Conservation (phyloP, 176 grass and related monocot species). For the Cymbopogon citratus region DNA sequence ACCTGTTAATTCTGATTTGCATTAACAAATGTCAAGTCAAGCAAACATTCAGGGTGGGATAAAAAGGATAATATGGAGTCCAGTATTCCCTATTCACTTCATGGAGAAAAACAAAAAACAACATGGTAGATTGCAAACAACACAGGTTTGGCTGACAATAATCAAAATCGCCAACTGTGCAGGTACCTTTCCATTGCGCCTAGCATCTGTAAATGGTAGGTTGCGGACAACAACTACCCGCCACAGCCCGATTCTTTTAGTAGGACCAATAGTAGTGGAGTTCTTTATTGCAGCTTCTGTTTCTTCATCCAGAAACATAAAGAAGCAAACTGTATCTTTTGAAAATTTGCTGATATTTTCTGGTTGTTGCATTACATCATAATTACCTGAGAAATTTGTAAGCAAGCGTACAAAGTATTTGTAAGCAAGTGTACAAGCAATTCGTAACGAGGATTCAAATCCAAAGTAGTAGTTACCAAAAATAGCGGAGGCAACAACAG, state of each 20-base stretch:
- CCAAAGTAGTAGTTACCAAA: constrained; percentile 58
- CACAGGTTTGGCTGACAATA: constrained; percentile 17
- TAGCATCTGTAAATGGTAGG: constrained; percentile 85
- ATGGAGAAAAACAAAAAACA: constrained; percentile 7
- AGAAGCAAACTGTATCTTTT: constrained; percentile 82
- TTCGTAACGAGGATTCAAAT: constrained; percentile 12
- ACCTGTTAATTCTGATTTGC: neutral
- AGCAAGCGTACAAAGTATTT: constrained; percentile 11
- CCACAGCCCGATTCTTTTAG: constrained; percentile 76
- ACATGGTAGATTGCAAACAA: neutral
- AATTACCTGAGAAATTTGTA: constrained; percentile 68
- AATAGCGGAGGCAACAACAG: constrained; percentile 92
- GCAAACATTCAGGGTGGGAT: neutral
- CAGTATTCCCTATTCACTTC: neutral
- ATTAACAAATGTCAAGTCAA: constrained; percentile 16
- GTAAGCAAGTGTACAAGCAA: constrained; percentile 18
- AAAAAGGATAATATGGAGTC: constrained; percentile 1
- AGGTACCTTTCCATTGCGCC: constrained; percentile 88
- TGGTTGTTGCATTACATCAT: constrained; percentile 96
- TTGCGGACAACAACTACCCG: constrained; percentile 76
- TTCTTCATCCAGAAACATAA: constrained; percentile 99
- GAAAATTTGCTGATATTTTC: constrained; percentile 78
- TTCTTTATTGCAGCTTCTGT: constrained; percentile 84
- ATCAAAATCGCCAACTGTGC: constrained; percentile 6
- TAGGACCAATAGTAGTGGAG: constrained; percentile 43